phyloP scores from a whole-genome alignment of 768 basidiomycete genomes.

The Auricularia heimuer region DNA sequence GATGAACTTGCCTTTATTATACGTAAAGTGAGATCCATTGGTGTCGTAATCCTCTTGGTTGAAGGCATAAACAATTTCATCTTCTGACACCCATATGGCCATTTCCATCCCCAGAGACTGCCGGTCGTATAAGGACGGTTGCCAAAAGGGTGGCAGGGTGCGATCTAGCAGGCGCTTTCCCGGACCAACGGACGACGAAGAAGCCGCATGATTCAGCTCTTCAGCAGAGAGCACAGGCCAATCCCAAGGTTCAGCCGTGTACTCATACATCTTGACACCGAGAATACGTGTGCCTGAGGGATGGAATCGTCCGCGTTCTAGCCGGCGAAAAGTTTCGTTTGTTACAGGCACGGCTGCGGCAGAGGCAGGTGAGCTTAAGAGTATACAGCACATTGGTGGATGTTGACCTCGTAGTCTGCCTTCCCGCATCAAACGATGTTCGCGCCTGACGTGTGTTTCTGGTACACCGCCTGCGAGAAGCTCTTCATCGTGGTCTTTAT shows the following conservation, averaged over 20 bases:
- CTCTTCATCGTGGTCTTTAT: conserved; percentile 34
- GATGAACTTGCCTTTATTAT: conserved; percentile 48
- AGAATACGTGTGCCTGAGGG: conserved; percentile 53
- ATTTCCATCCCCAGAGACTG: conserved; percentile 64
- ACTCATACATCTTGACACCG: conserved; percentile 71
- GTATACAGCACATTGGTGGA: neutral
- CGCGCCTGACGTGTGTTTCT: conserved; percentile 40
- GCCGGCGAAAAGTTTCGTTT: conserved; percentile 66
- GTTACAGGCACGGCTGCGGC: conserved; percentile 40
- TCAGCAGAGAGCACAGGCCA: conserved; percentile 33
- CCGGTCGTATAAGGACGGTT: conserved; percentile 44
- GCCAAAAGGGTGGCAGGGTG: conserved; percentile 53
- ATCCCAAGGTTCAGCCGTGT: conserved; percentile 23
- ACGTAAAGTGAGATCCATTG: conserved; percentile 31
- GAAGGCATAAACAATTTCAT: conserved; percentile 54
- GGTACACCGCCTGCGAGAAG: conserved; percentile 38
- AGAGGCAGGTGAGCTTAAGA: no score
- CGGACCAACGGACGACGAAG: conserved; percentile 20
- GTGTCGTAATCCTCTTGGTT: conserved; percentile 40
- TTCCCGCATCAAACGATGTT: conserved; percentile 43
- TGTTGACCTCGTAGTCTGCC: conserved; percentile 38
- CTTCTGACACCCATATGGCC: conserved; percentile 48
- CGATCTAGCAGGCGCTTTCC: conserved; percentile 48
- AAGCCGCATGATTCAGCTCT: conserved; percentile 72
- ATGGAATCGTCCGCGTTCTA: conserved; percentile 44